Base-by-base conservation (phyloP, 2,329 filamentous ascomycete species). In the Lojkania enalia region DNA sequence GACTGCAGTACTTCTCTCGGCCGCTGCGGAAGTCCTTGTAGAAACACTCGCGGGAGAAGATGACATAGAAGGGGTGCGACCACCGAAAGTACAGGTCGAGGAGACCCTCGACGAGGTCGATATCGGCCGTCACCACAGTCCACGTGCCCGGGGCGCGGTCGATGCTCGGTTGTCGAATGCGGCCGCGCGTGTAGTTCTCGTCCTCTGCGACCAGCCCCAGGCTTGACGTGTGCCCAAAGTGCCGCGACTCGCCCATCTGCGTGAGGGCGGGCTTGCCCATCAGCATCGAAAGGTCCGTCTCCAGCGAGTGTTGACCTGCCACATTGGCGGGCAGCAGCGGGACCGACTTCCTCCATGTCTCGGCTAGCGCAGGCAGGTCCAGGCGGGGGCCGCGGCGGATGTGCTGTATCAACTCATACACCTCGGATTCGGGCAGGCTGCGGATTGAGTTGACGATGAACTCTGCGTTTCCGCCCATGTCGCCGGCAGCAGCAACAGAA, bases 61-160 rank as follows among this genome's bases (percentile, higher is more conserved):
- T 82, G 3, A 85, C 82, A 67, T 88, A 88, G 11, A 85, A 88
- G 2, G 86, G 84, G 62, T 90, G 88, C 80, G 86, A 89, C 71
- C 84, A 86, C 11, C 56, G 56, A 54, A 88, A 88, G 68, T 88
- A 88, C 21, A 87, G 71, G 0, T 79, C 76, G 40, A 88, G 69
- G 7, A 88, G 73, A 55, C 85, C 83, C 49, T 83, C 76, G 1
- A 88, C 80, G 20, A 88, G 75, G 11, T 64, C 69, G 11, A 72
- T 57, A 52, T 88, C 83, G 2, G 66, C 60, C 2, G 83, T 86
- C 16, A 87, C 76, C 29, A 58, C 73, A 1, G 85, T 87, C 85
- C 85, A 88, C 3, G 62, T 67, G 21, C 63, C 50, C 13, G 54
- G 54, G 32, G 51, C 45, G 40, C 51, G 56, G 31, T 55, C 55